These are phyloP conservation scores for Blastobotrys apis DNA, from an alignment of 1,139 yeast genomes.

Conservation along the genomic window DNA sequence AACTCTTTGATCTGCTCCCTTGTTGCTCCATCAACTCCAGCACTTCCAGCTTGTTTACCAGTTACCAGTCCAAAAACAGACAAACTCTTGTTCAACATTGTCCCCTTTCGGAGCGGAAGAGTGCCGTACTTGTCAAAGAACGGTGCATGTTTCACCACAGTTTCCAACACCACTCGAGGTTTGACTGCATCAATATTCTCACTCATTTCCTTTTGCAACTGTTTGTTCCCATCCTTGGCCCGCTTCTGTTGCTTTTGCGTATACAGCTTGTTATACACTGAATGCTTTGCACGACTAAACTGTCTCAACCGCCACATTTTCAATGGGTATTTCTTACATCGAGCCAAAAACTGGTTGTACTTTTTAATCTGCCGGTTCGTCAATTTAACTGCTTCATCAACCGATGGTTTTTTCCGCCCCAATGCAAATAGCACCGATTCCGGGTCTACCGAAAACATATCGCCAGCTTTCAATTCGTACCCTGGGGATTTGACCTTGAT, in stretches of 20 bases:
- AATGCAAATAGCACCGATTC: constrained; percentile 80
- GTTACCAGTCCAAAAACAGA: constrained; percentile 28
- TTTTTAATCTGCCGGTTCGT: constrained; percentile 67
- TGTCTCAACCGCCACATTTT: constrained; percentile 54
- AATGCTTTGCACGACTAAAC: constrained; percentile 39
- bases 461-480: constrained; percentile 76
- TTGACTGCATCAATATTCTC: constrained; percentile 27
- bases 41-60: constrained; percentile 19
- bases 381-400: constrained; percentile 59
- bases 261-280: constrained; percentile 19
- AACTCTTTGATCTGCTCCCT: constrained; percentile 9
- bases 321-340: constrained; percentile 55
- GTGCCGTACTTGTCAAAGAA: constrained; percentile 29
- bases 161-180: constrained; percentile 42
- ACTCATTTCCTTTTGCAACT: constrained; percentile 36
- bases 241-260: constrained; percentile 17
- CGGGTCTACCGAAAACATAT: constrained; percentile 79
- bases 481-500: constrained; percentile 71
- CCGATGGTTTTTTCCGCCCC: constrained; percentile 78
- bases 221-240: constrained; percentile 28
- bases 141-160: constrained; percentile 37
- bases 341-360: constrained; percentile 69
- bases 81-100: constrained; percentile 23
- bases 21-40: constrained; percentile 14
- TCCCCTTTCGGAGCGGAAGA: constrained; percentile 23